Percentiles rank a stretch among this genome's conserved stretches.
These are phyloP conservation scores for Boletellus deceptivus DNA, from an alignment of 1,284 basidiomycete species.

Conservation along the genomic window DNA sequence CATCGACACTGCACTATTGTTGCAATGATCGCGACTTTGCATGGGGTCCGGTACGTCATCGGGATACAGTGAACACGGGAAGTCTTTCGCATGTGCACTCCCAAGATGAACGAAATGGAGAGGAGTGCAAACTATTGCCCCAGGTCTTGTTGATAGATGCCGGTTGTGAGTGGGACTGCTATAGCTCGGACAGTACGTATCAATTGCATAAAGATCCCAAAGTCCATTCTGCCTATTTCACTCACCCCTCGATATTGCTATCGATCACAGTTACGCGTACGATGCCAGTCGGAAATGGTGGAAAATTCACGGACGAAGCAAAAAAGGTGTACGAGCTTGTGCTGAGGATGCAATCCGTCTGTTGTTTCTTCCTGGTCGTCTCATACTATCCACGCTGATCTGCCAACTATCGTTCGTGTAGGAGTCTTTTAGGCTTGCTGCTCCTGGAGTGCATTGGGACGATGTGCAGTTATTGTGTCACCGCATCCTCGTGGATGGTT, in stretches of 20 bases:
- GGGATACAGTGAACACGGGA: conserved; percentile 54
- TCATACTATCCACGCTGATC: background rate
- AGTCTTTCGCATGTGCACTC: conserved; percentile 40
- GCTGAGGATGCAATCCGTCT: conserved; percentile 79
- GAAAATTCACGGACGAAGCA: conserved; percentile 79
- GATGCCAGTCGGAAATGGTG: conserved; percentile 85
- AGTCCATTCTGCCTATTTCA: background rate
- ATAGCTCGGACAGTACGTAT: conserved; percentile 69
- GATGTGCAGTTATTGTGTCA: conserved; percentile 80
- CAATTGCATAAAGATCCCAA: background rate
- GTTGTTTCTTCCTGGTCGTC: background rate
- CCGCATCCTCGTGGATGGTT: conserved; percentile 71
- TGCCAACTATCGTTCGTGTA: conserved; percentile 24
- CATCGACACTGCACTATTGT: conserved; percentile 88
- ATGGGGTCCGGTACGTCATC: conserved; percentile 66
- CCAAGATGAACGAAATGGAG: conserved; percentile 12
- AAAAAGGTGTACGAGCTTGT: conserved; percentile 83
- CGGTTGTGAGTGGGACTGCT: conserved; percentile 85
- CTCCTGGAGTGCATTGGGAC: conserved; percentile 83
- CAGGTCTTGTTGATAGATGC: conserved; percentile 91
- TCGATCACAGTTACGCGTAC: conserved; percentile 62
- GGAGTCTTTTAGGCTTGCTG: conserved; percentile 67
- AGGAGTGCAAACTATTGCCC: conserved; percentile 48
- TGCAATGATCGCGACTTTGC: conserved; percentile 79
- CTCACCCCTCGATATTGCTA: background rate